Evolutionary conservation across 306 rosid species (phyloP), one percentile per base, ranked within the genome.

Genomic region (Prunus mongolica): DNA sequence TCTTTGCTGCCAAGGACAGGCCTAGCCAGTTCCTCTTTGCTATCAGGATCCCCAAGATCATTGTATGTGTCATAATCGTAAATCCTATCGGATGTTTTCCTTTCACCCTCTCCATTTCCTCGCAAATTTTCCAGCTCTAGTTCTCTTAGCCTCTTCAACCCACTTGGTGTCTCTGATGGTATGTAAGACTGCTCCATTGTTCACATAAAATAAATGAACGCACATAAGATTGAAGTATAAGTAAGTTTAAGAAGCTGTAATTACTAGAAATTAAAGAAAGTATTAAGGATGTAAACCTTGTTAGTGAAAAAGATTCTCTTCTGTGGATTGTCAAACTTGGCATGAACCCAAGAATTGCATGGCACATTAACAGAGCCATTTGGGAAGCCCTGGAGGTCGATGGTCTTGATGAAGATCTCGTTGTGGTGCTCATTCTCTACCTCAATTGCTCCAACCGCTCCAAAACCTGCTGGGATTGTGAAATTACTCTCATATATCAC

Each of bases 41-140:
- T 71, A 28, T 92, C 93, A 2, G 87, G 91, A 20, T 89, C n/a
- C 54, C 97, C 97, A 4, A 89, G 67, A 50, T 92, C 97, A 6
- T 92, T 88, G 58, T 92, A 92, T 2, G 85, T 87, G 75, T 90
- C 97, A 11, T 92, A 92, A 58, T 92, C 96, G 1, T 92, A 92
- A 15, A 88, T 71, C 5, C 96, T 64, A 27, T 90, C 91, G 9
- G 15, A 65, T 19, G 46, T 73, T 69, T 86, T 82, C 10, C 90
- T 77, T 45, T 88, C 85, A 0, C 91, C 96, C 73, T 69, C 32
- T 0, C 96, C 97, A 27, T 88, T 70, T 7, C 97, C 97, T 16
- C 90, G 56, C 38, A 87, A 8, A 16, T 0, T 13, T 32, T 22
- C 67, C 24, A 92, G 71, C 65, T 87, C 93, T 65, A 67, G 76